A percentile compares a stretch with the other conserved stretches of the same genome.
Evolutionary conservation across 371 early-diverging fungal genomes (phyloP).

Genomic region (Actinomortierella wolfii): DNA sequence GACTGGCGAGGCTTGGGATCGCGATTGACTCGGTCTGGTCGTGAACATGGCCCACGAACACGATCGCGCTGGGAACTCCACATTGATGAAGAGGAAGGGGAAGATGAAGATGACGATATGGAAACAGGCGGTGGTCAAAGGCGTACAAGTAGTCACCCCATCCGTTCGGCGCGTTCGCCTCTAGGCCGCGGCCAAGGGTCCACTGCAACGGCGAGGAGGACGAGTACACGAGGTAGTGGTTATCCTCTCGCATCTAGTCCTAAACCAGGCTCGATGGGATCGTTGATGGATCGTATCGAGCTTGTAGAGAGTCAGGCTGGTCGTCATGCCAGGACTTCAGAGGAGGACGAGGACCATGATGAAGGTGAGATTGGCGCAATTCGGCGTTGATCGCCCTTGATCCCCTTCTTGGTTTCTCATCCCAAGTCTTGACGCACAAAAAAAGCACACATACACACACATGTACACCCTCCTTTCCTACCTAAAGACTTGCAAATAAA

Average conservation of each 20-base stretch:
- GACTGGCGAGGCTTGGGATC: neutral
- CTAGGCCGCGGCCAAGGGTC: conserved; percentile 4
- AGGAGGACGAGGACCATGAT: conserved; percentile 29
- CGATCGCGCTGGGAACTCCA: no score
- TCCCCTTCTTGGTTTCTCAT: no score
- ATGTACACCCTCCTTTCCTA: no score
- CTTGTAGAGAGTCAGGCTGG: conserved; percentile 18
- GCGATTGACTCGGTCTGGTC: neutral
- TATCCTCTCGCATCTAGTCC: conserved; percentile 13
- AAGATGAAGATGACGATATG: neutral
- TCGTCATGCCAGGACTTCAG: neutral
- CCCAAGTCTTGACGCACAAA: no score
- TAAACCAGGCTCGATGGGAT: conserved; percentile 34
- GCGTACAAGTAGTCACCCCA: no score
- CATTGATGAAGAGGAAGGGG: no score
- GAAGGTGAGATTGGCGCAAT: conserved; percentile 26
- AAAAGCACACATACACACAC: no score
- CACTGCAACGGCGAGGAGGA: conserved; percentile 3
- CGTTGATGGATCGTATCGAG: conserved; percentile 38
- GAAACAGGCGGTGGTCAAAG: no score
- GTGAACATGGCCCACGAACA: neutral
- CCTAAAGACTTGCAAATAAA: no score
- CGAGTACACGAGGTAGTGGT: conserved; percentile 1
- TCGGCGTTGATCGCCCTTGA: no score
- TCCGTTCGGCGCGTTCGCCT: conserved; percentile 10